Conservation (phyloP, 2,329 filamentous ascomycete species). For the Talaromyces sp. region DNA sequence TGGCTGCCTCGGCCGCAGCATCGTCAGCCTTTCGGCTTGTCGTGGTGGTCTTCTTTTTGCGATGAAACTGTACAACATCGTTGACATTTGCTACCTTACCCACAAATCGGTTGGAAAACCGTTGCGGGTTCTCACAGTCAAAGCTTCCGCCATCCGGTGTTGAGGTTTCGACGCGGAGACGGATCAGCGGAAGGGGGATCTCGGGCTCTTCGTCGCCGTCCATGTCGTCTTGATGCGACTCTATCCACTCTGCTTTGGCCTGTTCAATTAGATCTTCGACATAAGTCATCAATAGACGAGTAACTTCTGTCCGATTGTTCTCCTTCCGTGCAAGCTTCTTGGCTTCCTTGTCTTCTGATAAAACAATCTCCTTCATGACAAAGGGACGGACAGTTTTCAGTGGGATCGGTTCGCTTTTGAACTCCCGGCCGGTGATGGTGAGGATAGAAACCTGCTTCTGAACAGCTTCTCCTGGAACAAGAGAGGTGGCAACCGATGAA, state of each 20-base stretch:
- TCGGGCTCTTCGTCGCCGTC: conserved; percentile 50
- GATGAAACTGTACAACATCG: conserved; percentile 88
- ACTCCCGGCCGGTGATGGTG: conserved; percentile 75
- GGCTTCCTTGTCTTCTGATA: conserved; percentile 70
- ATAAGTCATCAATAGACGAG: conserved; percentile 65
- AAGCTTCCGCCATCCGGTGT: conserved; percentile 79
- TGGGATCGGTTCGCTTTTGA: conserved; percentile 71
- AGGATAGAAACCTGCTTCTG: conserved; percentile 86
- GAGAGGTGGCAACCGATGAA: conserved; percentile 89
- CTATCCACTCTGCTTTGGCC: conserved; percentile 73
- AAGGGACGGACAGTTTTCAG: conserved; percentile 89
- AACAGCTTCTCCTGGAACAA: conserved; percentile 83
- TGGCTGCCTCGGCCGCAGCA: conserved; percentile 53
- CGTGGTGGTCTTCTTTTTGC: conserved; percentile 65
- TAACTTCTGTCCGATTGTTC: conserved; percentile 77
- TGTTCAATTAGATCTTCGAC: conserved; percentile 84
- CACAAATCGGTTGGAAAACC: conserved; percentile 88
- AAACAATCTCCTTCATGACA: conserved; percentile 72
- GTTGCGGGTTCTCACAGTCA: conserved; percentile 89
- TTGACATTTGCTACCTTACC: conserved; percentile 90
- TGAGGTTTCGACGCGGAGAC: conserved; percentile 85
- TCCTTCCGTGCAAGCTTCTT: conserved; percentile 71
- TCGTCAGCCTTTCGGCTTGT: conserved; percentile 44
- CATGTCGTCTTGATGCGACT: conserved; percentile 62
- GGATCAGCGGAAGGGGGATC: conserved; percentile 73